Evolutionary conservation across 2,329 filamentous ascomycete genomes (phyloP), one percentile per base, ranked within the genome.

Genomic region (Aspergillus novofumigatus): DNA sequence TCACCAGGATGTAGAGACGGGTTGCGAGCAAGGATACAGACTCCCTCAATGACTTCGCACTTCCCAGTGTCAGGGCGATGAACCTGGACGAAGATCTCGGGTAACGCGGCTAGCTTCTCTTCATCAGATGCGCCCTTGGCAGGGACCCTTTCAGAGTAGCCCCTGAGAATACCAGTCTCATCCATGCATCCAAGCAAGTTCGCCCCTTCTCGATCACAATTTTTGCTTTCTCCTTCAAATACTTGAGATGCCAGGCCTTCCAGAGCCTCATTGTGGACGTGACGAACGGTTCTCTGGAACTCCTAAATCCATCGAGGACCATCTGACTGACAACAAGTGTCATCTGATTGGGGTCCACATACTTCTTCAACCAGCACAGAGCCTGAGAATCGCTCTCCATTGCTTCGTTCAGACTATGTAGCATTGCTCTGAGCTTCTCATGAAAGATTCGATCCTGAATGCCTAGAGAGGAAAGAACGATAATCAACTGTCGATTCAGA

Each of bases 1-100:
- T 99, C 94, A 4, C 94, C 94, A 0, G 92, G 90, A 66, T 99
- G 93, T 6, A 99, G 81, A 0, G 93, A 97, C 0, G 94, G 94
- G 65, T 99, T 99, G 26, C 94, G 87, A 1, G 92, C 92, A 0
- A 99, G 80, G 6, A 96, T 78, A 66, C 94, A 97, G 3, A 91
- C 68, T 0, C 92, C 92, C 59, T 86, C 80, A 25, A 97, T 83
- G 1, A 93, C 77, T 52, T 79, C 82, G 65, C 88, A 87, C 23
- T 80, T 77, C 1, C 77, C 78, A 25, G 75, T 78, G 8, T 81
- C 77, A 0, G 80, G 78, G 8, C 84, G 81, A 0, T 87, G 86
- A 0, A 97, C 79, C 68, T 97, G 92, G 0, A 97, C 71, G 67
- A 97, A 99, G 8, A 99, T 91, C 67, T 99, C 87, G 0, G 94